Evolutionary conservation across 345 rosid genomes (phyloP).

Genomic region (Melaleuca alternifolia): DNA sequence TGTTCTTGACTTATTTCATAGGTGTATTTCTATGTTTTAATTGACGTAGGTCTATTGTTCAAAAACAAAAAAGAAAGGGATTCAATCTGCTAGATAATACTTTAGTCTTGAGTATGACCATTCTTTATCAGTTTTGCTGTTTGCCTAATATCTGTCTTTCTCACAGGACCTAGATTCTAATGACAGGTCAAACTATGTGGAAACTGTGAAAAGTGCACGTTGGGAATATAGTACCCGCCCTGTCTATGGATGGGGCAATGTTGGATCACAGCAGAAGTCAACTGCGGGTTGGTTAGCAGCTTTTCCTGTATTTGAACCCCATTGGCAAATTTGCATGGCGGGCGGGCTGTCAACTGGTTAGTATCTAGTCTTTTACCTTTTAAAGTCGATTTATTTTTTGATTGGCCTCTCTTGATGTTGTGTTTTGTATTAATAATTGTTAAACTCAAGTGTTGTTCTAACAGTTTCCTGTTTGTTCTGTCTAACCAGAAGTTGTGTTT

Average conservation of each 20-base stretch:
- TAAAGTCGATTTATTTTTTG: neutral
- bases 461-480: neutral
- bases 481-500: neutral
- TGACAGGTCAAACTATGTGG: conserved; percentile 55
- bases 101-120: neutral
- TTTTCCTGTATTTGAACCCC: conserved; percentile 96
- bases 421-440: neutral
- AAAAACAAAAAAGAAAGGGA: neutral
- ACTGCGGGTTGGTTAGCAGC: conserved; percentile 99
- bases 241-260: conserved; percentile 92
- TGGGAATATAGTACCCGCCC: conserved; percentile 97
- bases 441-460: neutral
- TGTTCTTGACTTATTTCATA: neutral
- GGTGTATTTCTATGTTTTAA: neutral
- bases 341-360: conserved; percentile 94
- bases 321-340: conserved; percentile 99
- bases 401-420: neutral
- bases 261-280: conserved; percentile 65
- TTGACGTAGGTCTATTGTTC: neutral
- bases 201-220: conserved; percentile 70
- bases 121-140: neutral
- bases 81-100: neutral
- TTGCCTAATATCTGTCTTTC: neutral
- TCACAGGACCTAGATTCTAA: conserved; percentile 5
- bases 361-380: conserved; percentile 6